A percentile compares a stretch with the other conserved stretches of the same genome.
phyloP scores from a whole-genome alignment of 148 eudicot species.

The Amaranthus palmeri region DNA sequence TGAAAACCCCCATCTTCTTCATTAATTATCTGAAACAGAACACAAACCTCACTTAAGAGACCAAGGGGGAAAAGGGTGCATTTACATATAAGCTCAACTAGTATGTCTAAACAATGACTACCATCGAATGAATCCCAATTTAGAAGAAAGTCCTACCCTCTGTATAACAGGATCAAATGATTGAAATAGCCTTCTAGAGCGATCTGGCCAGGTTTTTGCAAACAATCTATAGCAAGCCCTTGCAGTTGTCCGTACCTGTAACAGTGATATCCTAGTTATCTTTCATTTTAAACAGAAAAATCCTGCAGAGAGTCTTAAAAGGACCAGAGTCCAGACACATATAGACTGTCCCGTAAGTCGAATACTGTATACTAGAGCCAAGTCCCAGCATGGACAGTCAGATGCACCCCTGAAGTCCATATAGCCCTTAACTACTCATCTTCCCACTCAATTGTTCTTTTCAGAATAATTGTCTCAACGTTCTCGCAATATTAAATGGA shows the following conservation, averaged over 20 bases:
- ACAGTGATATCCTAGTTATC: neutral
- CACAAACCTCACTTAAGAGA: slow-evolving; percentile 4
- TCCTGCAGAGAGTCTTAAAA: too few relatives aligned
- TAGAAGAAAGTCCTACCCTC: slow-evolving; percentile 47
- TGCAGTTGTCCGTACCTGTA: slow-evolving; percentile 92
- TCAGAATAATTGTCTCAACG: too few relatives aligned
- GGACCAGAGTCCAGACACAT: too few relatives aligned
- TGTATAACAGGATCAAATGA: slow-evolving; percentile 94
- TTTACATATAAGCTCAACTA: neutral
- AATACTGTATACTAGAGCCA: too few relatives aligned
- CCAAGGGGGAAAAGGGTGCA: neutral
- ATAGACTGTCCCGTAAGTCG: too few relatives aligned
- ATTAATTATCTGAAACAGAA: slow-evolving; percentile 53
- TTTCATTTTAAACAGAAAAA: neutral
- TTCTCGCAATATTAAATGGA: too few relatives aligned
- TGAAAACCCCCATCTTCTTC: slow-evolving; percentile 95
- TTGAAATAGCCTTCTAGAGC: slow-evolving; percentile 72
- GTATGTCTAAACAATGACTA: neutral
- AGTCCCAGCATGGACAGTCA: too few relatives aligned
- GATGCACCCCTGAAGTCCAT: too few relatives aligned
- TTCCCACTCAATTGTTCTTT: too few relatives aligned
- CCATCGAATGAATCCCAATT: slow-evolving; percentile 1
- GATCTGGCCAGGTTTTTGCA: slow-evolving; percentile 99
- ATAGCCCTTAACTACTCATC: too few relatives aligned
- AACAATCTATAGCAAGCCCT: slow-evolving; percentile 95